Evolutionary conservation across 345 rosid species (phyloP), one percentile per base, ranked within the genome.

Genomic region (Eucalyptus sp.): DNA sequence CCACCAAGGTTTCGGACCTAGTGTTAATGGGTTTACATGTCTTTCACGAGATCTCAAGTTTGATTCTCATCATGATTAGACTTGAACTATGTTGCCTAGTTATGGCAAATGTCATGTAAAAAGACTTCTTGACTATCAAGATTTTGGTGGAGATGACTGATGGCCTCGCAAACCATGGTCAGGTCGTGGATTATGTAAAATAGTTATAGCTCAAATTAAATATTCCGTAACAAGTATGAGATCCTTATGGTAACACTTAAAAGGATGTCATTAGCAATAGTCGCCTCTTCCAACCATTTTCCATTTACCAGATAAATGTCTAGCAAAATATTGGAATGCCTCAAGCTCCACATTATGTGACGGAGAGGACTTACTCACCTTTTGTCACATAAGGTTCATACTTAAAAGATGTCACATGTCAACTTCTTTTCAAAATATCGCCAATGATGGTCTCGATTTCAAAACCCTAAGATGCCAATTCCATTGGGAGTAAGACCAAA

Each of bases 101-200:
- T 64, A 2, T 64, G 41, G 6, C 10, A 64, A 15, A 64, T n/a
- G 4, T 64, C 6, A 3, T n/a, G 76, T 64, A n/a, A 16, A n/a
- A 0, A n/a, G 10, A 64, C 37, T 4, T 64, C 3, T 64, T 64
- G 76, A n/a, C 76, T 64, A n/a, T 14, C 1, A 64, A 64, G 17
- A 64, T n/a, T 0, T 64, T n/a, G 37, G 76, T n/a, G 10, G 41
- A 1, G 41, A 13, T 64, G 10, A 14, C 3, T n/a, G 41, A n/a
- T 14, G 5, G 3, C 10, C 18, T 64, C 5, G 2, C 20, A n/a
- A 64, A n/a, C 10, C 37, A 2, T 2, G 18, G 37, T 64, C 18
- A 0, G 3, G 20, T 64, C 0, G 1, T 15, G 76, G 20, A 11
- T n/a, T 64, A 64, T 4, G 8, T n/a, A 64, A n/a, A n/a, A 17